Base-by-base conservation (phyloP, 306 rosid species). In the Mucuna pruriens region DNA sequence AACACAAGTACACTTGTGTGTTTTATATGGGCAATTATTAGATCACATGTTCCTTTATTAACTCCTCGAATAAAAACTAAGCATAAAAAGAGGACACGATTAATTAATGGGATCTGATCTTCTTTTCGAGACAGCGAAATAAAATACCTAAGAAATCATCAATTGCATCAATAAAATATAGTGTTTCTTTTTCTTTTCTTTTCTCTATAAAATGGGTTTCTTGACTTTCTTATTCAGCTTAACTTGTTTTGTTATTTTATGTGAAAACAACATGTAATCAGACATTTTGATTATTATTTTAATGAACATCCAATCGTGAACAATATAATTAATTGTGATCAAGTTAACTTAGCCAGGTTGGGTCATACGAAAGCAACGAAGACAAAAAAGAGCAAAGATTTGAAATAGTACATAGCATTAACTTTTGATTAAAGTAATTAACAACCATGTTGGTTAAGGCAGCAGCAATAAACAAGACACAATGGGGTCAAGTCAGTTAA, bases 401-500 rank as follows among this genome's bases (percentile, higher is more conserved):
- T 46, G 69, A 74, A 45, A 78, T 77, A 67, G 40, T 70, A 60
- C 19, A 70, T 44, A 48, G 22, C 58, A 60, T 84, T 68, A 84
- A 73, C 81, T 77, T 81, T 77, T 68, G 76, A 57, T 61, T 69
- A 69, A 81, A 87, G 68, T 52, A 84, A n/a, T n/a, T n/a, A n/a
- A 81, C 65, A 48, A 19, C 25, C 19, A 48, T 74, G 61, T 73
- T 84, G 82, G 73, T 62, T 78, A 67, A 76, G 83, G 90, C 86
- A 72, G 76, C 69, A 78, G 65, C 82, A 52, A 77, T 63, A 84
- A 86, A 88, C 73, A 82, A 76, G 88, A 77, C 75, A 73, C 79
- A 75, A 82, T 90, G 89, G 87, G 80, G 92, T 85, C 90, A 88
- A 87, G 78, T 88, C 94, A 79, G 51, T 75, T 76, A 70, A 73